Percentiles rank a stretch among this genome's conserved stretches.
Conservation (phyloP, 495 filamentous ascomycete genomes). For the Xylaria castorea region DNA sequence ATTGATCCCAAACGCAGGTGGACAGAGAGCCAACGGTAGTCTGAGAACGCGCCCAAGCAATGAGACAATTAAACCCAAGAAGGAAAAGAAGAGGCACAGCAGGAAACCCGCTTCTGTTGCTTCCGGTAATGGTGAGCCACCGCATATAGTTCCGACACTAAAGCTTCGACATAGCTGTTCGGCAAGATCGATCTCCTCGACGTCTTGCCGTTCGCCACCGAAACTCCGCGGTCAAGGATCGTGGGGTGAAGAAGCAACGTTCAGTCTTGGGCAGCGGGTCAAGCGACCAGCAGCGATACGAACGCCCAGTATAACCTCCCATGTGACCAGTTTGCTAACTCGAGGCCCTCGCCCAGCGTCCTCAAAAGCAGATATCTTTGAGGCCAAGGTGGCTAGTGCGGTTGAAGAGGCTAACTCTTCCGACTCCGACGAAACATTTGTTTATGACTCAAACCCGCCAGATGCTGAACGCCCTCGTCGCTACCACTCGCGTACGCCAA, state of each 20-base stretch:
- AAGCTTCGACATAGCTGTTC: constrained; percentile 47
- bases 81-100: constrained; percentile 85
- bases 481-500: constrained; percentile 94
- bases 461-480: constrained; percentile 80
- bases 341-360: constrained; percentile 66
- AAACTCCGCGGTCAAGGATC: constrained; percentile 48
- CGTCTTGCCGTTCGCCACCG: constrained; percentile 38
- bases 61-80: constrained; percentile 92
- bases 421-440: constrained; percentile 97
- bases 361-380: constrained; percentile 97
- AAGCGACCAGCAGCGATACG: constrained; percentile 28
- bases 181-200: constrained; percentile 43
- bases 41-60: constrained; percentile 85
- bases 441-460: constrained; percentile 97
- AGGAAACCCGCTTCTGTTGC: constrained; percentile 75
- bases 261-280: constrained; percentile 28
- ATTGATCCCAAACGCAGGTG: constrained; percentile 69
- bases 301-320: constrained; percentile 41
- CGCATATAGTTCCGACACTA: constrained; percentile 36
- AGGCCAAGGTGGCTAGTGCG: constrained; percentile 92
- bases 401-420: constrained; percentile 92
- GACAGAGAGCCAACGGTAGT: constrained; percentile 71
- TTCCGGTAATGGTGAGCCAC: constrained; percentile 72
- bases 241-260: constrained; percentile 38
- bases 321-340: constrained; percentile 61